phyloP scores from a whole-genome alignment of 805 yeast genomes.

The Wickerhamiella kazuoi region DNA sequence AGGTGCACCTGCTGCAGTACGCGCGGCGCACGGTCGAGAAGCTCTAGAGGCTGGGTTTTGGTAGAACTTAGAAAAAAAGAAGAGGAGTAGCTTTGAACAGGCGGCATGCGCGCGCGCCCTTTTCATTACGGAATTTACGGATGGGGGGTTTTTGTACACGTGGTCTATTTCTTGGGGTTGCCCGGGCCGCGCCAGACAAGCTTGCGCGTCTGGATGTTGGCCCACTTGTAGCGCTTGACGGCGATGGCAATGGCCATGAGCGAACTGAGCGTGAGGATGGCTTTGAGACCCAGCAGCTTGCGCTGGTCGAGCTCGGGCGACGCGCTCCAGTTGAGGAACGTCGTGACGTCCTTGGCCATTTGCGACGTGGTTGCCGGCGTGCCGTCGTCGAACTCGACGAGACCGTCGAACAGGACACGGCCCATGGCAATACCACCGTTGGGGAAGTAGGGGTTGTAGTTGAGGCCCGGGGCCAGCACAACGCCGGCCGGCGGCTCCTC shows the following conservation, averaged over 20 bases:
- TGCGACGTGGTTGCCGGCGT: conserved; percentile 96
- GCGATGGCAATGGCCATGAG: conserved; percentile 69
- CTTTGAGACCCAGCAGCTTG: conserved; percentile 91
- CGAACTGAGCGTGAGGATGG: conserved; percentile 59
- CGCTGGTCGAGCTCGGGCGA: conserved; percentile 98
- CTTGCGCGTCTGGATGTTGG: conserved; percentile 88
- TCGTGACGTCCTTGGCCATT: conserved; percentile 96
- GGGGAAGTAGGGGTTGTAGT: conserved; percentile 99
- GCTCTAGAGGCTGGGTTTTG: neutral
- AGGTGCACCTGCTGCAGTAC: conserved; percentile 41
- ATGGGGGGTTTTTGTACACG: no score
- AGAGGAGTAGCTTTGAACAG: no score
- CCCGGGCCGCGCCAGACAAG: conserved; percentile 34
- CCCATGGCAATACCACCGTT: conserved; percentile 99
- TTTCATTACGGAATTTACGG: no score
- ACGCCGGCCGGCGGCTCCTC: conserved; percentile 99
- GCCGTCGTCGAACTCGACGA: conserved; percentile 97
- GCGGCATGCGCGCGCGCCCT: no score
- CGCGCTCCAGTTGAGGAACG: conserved; percentile 94
- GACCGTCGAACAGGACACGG: conserved; percentile 90
- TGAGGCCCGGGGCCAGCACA: conserved; percentile 74
- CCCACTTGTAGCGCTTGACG: conserved; percentile 98
- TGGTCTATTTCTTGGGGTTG: conserved; percentile 11
- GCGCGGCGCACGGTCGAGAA: conserved; percentile 23
- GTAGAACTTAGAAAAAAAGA: no score